These are phyloP conservation scores for Scutellaria minor DNA, from an alignment of 257 asterid species.

Conservation along the genomic window DNA sequence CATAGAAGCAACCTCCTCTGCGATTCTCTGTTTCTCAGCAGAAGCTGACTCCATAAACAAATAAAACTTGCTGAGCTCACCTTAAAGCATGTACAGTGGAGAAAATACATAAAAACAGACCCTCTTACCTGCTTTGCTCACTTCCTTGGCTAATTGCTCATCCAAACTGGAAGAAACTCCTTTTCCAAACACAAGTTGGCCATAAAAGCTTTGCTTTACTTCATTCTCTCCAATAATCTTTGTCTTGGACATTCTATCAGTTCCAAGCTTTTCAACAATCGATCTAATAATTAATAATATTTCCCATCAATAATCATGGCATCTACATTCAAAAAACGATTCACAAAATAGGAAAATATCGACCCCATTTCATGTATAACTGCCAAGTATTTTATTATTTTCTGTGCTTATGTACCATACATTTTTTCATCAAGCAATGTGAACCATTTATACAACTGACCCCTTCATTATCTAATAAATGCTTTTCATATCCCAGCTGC, in stretches of 20 bases:
- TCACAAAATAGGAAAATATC: conserved; percentile 7
- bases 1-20: conserved; percentile 91
- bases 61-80: conserved; percentile 14
- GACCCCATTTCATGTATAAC: background rate
- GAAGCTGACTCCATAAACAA: conserved; percentile 58
- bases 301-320: conserved; percentile 7
- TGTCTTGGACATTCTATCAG: conserved; percentile 62
- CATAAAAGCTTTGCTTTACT: conserved; percentile 76
- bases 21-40: conserved; percentile 82
- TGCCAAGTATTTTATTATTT: background rate
- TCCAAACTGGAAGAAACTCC: conserved; percentile 83
- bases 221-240: conserved; percentile 70
- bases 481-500: background rate
- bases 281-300: conserved; percentile 50
- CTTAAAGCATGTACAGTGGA: background rate
- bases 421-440: background rate
- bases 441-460: background rate
- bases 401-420: background rate
- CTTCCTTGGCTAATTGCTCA: conserved; percentile 82
- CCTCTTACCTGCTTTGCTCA: conserved; percentile 76
- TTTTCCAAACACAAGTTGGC: conserved; percentile 81
- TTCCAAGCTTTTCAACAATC: conserved; percentile 77
- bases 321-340: background rate
- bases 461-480: background rate
- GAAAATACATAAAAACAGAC: background rate